Percentiles rank a stretch among this genome's conserved stretches.
Evolutionary conservation across 1,139 yeast genomes (phyloP).

Genomic region (Magnusiomyces clavatus): DNA sequence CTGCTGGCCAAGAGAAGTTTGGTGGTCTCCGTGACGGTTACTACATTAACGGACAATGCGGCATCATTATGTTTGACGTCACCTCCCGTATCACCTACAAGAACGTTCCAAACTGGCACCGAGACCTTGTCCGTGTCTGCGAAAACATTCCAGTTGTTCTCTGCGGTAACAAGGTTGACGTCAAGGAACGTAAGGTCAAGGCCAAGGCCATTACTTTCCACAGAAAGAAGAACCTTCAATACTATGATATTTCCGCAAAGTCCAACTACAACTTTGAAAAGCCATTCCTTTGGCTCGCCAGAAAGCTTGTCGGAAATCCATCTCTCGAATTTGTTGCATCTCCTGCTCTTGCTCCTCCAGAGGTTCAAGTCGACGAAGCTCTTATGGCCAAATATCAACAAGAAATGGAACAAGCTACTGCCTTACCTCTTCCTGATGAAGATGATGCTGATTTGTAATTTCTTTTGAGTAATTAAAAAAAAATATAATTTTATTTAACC

Average conservation of each 20-base stretch:
- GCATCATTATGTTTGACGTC: constrained; percentile 99
- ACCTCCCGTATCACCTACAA: constrained; percentile 99
- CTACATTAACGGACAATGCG: constrained; percentile 99
- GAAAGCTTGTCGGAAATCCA: constrained; percentile 98
- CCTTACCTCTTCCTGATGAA: constrained; percentile 99
- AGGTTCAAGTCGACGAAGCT: constrained; percentile 92
- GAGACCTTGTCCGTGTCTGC: constrained; percentile 96
- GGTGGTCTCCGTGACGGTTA: constrained; percentile 99
- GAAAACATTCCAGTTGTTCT: constrained; percentile 98
- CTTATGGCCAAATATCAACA: constrained; percentile 98
- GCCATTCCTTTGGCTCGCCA: constrained; percentile 99
- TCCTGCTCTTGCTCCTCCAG: constrained; percentile 99
- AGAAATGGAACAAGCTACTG: constrained; percentile 99
- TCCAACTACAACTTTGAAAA: constrained; percentile 99
- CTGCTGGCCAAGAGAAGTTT: constrained; percentile 99
- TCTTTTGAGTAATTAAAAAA: too few species aligned
- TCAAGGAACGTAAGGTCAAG: constrained; percentile 98
- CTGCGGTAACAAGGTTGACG: constrained; percentile 99
- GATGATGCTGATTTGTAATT: constrained; percentile 95
- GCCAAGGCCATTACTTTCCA: constrained; percentile 99
- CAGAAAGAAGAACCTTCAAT: constrained; percentile 99
- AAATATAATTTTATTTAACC: too few species aligned
- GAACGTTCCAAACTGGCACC: constrained; percentile 99
- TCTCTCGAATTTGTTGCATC: constrained; percentile 97
- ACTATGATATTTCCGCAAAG: constrained; percentile 98